Percentiles rank a stretch among this genome's conserved stretches.
Conservation (phyloP, 768 basidiomycete species). For the Tremella mesenterica region DNA sequence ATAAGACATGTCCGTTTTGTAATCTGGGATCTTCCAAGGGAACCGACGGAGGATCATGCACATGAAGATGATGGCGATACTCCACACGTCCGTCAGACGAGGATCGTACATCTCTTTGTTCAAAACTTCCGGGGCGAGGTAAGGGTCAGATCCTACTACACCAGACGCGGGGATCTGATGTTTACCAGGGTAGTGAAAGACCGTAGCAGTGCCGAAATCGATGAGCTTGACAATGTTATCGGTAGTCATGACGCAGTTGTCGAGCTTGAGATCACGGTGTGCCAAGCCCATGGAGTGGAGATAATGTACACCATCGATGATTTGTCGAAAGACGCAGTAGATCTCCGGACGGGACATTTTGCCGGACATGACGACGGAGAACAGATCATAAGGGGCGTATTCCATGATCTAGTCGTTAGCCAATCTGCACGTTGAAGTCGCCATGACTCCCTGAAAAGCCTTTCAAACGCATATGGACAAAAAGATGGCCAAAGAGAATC, state of each 20-base stretch:
- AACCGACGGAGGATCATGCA: constrained; percentile 97
- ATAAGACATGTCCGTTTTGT: constrained; percentile 85
- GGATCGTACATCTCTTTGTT: constrained; percentile 76
- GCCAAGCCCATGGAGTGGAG: constrained; percentile 95
- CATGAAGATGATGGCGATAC: constrained; percentile 94
- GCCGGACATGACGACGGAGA: constrained; percentile 98
- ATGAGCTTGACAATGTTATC: constrained; percentile 95
- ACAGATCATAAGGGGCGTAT: constrained; percentile 95
- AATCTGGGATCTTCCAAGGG: constrained; percentile 97
- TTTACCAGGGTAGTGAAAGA: constrained; percentile 97
- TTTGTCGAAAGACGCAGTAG: constrained; percentile 98
- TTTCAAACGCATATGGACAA: neutral
- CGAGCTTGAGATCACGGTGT: constrained; percentile 96
- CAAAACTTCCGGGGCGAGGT: constrained; percentile 94
- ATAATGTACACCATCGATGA: constrained; percentile 95
- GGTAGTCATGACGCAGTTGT: constrained; percentile 98
- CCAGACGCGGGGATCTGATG: constrained; percentile 68
- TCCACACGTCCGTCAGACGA: constrained; percentile 97
- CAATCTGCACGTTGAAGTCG: too few species aligned
- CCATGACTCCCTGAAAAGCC: too few species aligned
- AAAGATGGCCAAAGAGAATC: too few species aligned
- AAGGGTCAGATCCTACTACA: constrained; percentile 93
- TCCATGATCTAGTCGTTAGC: constrained; percentile 76
- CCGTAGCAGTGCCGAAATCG: constrained; percentile 99
- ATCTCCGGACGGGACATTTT: constrained; percentile 98